Percentiles rank a stretch among this genome's conserved stretches.
These are phyloP conservation scores for Pisolithus marmoratus DNA, from an alignment of 768 basidiomycete species.

Conservation along the genomic window DNA sequence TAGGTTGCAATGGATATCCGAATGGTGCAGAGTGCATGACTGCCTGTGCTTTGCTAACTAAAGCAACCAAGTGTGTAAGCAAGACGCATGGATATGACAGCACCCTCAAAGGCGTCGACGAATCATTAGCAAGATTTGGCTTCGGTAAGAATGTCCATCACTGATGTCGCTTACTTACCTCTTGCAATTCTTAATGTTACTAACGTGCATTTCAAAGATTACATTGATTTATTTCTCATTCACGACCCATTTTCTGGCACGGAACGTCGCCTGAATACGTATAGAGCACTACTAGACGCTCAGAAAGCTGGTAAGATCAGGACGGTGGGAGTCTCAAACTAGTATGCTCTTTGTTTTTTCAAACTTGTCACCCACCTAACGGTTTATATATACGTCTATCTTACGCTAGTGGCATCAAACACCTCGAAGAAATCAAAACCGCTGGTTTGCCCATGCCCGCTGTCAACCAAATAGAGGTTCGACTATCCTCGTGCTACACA, in stretches of 20 bases:
- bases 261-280: constrained; percentile 62
- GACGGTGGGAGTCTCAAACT: constrained; percentile 81
- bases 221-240: constrained; percentile 73
- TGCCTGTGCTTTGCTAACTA: constrained; percentile 2
- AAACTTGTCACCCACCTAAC: background rate
- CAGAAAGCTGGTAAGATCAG: constrained; percentile 60
- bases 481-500: constrained; percentile 5
- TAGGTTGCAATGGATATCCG: constrained; percentile 28
- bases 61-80: constrained; percentile 63
- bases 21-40: background rate
- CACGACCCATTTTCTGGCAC: constrained; percentile 67
- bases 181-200: no score
- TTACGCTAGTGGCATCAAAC: constrained; percentile 55
- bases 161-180: background rate
- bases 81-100: constrained; percentile 58
- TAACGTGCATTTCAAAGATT: constrained; percentile 31
- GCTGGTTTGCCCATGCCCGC: constrained; percentile 61
- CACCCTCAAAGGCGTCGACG: constrained; percentile 52
- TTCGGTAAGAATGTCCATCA: constrained; percentile 40
- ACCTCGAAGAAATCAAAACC: constrained; percentile 66
- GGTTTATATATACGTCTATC: background rate
- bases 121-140: constrained; percentile 52
- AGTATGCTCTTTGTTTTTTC: constrained; percentile 40
- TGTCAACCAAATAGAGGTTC: constrained; percentile 80
- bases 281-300: constrained; percentile 62